A percentile compares a stretch with the other conserved stretches of the same genome.
phyloP scores from a whole-genome alignment of 495 filamentous ascomycete species.

The Penicillium macrosclerotiorum region DNA sequence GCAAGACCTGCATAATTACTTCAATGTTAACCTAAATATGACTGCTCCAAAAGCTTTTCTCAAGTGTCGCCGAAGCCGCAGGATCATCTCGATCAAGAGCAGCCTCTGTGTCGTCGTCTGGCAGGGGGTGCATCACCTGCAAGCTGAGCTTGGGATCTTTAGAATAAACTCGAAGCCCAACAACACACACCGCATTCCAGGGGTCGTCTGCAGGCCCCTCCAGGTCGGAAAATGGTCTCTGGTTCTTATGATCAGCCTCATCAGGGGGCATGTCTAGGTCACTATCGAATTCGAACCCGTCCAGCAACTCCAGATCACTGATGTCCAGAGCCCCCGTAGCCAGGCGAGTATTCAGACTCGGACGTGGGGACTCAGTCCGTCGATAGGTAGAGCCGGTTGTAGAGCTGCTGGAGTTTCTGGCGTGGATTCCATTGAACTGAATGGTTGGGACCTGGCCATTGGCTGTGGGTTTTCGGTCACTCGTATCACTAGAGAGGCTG shows the following conservation, averaged over 20 bases:
- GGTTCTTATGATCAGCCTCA: conserved; percentile 16
- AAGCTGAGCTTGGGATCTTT: conserved; percentile 53
- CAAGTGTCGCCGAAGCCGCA: conserved; percentile 38
- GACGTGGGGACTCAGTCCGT: conserved; percentile 22
- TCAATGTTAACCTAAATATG: not conserved
- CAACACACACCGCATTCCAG: conserved; percentile 84
- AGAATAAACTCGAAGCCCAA: conserved; percentile 73
- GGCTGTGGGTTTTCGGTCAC: conserved; percentile 9
- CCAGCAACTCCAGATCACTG: conserved; percentile 31
- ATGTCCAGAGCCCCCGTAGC: conserved; percentile 20
- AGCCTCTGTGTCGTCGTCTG: conserved; percentile 48
- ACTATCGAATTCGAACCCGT: conserved; percentile 50
- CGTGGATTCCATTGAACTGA: conserved; percentile 31
- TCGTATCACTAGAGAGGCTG: conserved; percentile 19
- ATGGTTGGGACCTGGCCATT: conserved; percentile 32
- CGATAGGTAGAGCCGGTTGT: conserved; percentile 3
- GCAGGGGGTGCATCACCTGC: conserved; percentile 53
- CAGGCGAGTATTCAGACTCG: conserved; percentile 28
- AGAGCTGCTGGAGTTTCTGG: conserved; percentile 11
- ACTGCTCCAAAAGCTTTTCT: conserved; percentile 23
- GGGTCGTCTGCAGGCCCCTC: conserved; percentile 46
- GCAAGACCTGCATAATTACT: not conserved
- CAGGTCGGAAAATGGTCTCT: not conserved
- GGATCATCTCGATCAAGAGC: conserved; percentile 56
- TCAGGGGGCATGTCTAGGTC: conserved; percentile 46